These are phyloP conservation scores for Fomitopsis palustris DNA, from an alignment of 1,284 basidiomycete species.

Conservation along the genomic window DNA sequence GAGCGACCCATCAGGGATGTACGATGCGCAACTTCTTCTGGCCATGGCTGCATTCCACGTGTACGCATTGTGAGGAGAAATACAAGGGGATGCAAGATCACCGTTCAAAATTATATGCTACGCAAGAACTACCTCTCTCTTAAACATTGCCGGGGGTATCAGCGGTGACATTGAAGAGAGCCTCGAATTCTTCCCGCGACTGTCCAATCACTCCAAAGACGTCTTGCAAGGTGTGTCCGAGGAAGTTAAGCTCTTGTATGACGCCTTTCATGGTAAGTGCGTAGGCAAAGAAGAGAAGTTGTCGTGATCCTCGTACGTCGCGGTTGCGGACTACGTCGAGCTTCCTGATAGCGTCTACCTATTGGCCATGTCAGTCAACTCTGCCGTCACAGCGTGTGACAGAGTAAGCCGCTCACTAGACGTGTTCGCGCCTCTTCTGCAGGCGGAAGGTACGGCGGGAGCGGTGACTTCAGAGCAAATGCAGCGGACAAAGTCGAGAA, in stretches of 20 bases:
- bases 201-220: conserved; percentile 87
- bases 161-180: conserved; percentile 27
- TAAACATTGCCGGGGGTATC: background rate
- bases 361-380: background rate
- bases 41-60: too few species aligned
- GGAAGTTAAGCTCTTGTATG: conserved; percentile 78
- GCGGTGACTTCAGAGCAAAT: conserved; percentile 84
- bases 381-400: background rate
- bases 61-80: too few species aligned
- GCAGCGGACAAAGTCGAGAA: conserved; percentile 87
- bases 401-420: conserved; percentile 47
- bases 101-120: background rate
- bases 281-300: conserved; percentile 92
- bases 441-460: conserved; percentile 94
- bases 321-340: conserved; percentile 82
- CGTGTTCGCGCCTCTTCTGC: conserved; percentile 79
- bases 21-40: too few species aligned
- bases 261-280: conserved; percentile 92
- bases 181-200: conserved; percentile 33
- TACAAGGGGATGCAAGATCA: background rate
- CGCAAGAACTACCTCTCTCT: background rate
- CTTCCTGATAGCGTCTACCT: conserved; percentile 79
- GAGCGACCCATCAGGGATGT: background rate
- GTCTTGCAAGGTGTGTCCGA: conserved; percentile 77
- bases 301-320: conserved; percentile 71